Conservation (phyloP, 2,329 filamentous ascomycete genomes). For the Leptographium radiaticola region DNA sequence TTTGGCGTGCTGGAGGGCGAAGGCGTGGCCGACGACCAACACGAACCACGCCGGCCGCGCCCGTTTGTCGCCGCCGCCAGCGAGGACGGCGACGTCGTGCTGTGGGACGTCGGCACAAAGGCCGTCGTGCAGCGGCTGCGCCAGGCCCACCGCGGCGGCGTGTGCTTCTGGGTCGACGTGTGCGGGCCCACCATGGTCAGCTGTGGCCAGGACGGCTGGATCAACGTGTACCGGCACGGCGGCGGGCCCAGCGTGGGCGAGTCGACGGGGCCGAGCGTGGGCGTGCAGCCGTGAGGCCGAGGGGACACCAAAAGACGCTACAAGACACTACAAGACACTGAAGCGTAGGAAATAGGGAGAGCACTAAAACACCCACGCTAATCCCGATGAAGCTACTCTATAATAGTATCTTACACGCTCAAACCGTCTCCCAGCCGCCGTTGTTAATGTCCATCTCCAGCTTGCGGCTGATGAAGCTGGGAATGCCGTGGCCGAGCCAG, state of each 20-base stretch:
- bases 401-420: constrained; percentile 8
- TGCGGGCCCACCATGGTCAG: constrained; percentile 43
- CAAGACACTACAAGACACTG: background rate
- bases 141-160: constrained; percentile 38
- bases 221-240: constrained; percentile 33
- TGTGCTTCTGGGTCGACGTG: constrained; percentile 55
- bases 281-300: no score
- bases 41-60: background rate
- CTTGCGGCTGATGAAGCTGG: constrained; percentile 78
- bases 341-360: no score
- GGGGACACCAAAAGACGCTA: background rate
- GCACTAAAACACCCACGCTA: no score
- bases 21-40: constrained; percentile 9
- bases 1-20: constrained; percentile 47
- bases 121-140: constrained; percentile 58
- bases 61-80: constrained; percentile 68
- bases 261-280: no score
- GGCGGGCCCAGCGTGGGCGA: background rate
- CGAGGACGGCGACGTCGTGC: constrained; percentile 71
- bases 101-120: constrained; percentile 88
- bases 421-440: constrained; percentile 88
- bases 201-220: constrained; percentile 39
- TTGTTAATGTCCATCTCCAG: constrained; percentile 94
- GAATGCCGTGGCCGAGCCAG: constrained; percentile 78
- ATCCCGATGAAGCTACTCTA: no score